Evolutionary conservation across 345 rosid species (phyloP), one percentile per base, ranked within the genome.

Genomic region (Turnera subulata): DNA sequence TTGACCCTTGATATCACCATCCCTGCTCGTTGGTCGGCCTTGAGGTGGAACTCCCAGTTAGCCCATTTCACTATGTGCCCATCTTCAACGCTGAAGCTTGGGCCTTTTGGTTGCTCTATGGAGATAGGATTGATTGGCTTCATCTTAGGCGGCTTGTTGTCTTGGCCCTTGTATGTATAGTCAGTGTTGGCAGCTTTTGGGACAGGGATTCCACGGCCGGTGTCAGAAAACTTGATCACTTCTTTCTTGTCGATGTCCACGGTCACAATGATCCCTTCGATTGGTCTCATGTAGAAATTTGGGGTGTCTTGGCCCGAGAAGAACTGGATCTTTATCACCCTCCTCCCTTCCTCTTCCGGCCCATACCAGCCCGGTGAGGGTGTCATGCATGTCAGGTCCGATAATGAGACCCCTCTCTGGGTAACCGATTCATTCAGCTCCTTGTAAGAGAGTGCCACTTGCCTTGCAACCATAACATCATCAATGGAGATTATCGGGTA

Each of bases 11-110:
- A 86, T 18, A 86, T 33, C 18, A 86, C 64, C 71, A 86, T 11
- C n/a, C 87, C 94, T 1, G 85, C 89, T 50, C 87, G 66, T 47
- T 75, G 78, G 75, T 86, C 94, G 1, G 89, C 75, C 63, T 81
- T 86, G 2, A 81, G 45, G 46, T 86, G 90, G 68, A 86, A 83
- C n/a, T 52, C 80, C 89, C 94, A 86, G 9, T 83, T 80, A 2
- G 83, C 88, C 90, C 90, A 86, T 57, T 65, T 80, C 46, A 86
- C 84, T 1, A 53, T n/a, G 51, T 83, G 77, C 16, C 85, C 80
- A 40, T 83, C 77, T 49, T 79, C 80, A 0, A 83, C 49, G 0
- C 16, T 67, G 44, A 83, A 86, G 66, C 88, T 83, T 2, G 81
- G 88, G 14, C 94, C 90, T 50, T n/a, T n/a, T n/a, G n/a, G n/a